Base-by-base conservation (phyloP, 169 alveolate species). In the Cryptosporidium ubiquitum region DNA sequence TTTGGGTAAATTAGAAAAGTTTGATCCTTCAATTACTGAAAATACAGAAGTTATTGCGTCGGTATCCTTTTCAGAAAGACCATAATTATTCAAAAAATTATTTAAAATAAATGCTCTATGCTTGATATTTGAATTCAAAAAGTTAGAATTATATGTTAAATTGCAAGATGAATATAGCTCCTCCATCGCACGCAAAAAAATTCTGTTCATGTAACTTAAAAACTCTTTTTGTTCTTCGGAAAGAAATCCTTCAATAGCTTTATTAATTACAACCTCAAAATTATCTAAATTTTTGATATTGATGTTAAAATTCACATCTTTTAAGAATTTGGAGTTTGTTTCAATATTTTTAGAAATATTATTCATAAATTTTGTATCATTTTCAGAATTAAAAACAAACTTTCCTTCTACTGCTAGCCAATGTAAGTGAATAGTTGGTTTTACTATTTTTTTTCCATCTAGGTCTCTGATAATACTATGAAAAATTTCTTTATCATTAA, bases 401-500 rank as follows among this genome's bases (percentile, higher is more conserved):
- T 79, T 79, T 40, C 89, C 89, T 31, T 79, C 89, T n/a, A 79
- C 75, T 5, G 89, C 74, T 9, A 79, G 61, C 89, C 89, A 79
- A 57, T 79, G 89, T 47, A 79, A 47, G 7, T 39, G 20, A 14
- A 79, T 35, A 7, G 26, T 44, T 39, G 69, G 49, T 26, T 33
- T 44, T 16, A 20, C 37, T 18, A 23, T 29, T 1, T 31, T 29
- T 12, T 79, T 73, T 12, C 23, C 23, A 42, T 60, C 35, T 23
- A 79, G 49, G 5, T 55, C 37, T 26, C n/a, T 61, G 33, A 79
- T 33, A 7, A 79, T 61, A n/a, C 20, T 26, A 37, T 79, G 89
- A 33, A 79, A 79, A 44, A 47, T 42, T n/a, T 79, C 89, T 26
- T 20, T 61, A 58, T 20, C 7, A 16, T 20, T 79, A 12, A 20